Evolutionary conservation across 306 rosid species (phyloP).

Genomic region (Ammopiptanthus mongolicus): DNA sequence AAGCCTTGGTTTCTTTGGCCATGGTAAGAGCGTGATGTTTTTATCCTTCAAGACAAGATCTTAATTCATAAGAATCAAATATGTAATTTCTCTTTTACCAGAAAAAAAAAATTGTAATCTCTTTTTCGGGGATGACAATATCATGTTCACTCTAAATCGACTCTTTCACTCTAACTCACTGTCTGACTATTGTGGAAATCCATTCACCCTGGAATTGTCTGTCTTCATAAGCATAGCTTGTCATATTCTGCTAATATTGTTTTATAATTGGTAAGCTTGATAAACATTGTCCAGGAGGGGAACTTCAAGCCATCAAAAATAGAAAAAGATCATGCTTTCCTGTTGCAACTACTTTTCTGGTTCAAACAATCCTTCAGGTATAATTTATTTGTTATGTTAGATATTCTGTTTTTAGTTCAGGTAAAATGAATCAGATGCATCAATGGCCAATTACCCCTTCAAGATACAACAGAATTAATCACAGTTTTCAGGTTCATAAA

Average conservation of each 20-base stretch:
- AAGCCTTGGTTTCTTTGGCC: conserved; percentile 78
- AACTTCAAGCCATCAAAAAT: conserved; percentile 61
- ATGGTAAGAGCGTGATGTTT: conserved; percentile 46
- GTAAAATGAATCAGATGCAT: neutral
- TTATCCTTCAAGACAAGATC: neutral
- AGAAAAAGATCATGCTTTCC: conserved; percentile 75
- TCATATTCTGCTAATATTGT: conserved; percentile 5
- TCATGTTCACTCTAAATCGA: neutral
- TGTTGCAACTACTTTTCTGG: conserved; percentile 94
- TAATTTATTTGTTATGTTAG: conserved; percentile 4
- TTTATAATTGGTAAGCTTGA: conserved; percentile 24
- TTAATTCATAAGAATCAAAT: neutral
- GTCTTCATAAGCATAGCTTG: neutral
- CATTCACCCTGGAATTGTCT: conserved; percentile 7
- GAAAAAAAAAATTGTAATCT: neutral
- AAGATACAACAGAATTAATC: neutral
- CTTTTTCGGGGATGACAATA: neutral
- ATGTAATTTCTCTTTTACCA: neutral
- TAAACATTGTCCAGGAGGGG: conserved; percentile 66
- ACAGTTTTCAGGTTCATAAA: neutral
- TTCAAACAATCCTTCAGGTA: conserved; percentile 92
- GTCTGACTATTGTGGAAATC: neutral
- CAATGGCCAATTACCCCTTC: neutral
- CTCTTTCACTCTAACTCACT: neutral
- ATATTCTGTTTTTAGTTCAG: neutral